These are phyloP conservation scores for Calonectria hawksworthii DNA, from an alignment of 2,329 filamentous ascomycete species.

Conservation along the genomic window DNA sequence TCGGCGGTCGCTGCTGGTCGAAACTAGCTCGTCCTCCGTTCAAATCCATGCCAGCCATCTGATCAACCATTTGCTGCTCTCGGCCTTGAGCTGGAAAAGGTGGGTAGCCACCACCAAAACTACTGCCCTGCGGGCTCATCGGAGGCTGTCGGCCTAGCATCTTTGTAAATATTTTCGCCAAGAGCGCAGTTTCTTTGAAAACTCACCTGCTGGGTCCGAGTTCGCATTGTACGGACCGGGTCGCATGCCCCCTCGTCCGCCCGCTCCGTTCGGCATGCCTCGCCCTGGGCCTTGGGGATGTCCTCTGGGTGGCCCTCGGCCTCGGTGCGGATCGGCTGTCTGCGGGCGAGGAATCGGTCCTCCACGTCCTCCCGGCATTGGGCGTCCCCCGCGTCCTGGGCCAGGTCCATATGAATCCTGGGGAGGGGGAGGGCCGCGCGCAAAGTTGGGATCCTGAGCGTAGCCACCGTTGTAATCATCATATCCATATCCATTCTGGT, in stretches of 20 bases:
- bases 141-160: slow-evolving; percentile 42
- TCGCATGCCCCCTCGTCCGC: slow-evolving; percentile 56
- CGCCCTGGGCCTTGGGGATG: slow-evolving; percentile 45
- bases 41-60: slow-evolving; percentile 54
- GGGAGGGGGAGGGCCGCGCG: slow-evolving; percentile 56
- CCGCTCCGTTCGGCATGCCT: slow-evolving; percentile 45
- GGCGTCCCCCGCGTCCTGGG: slow-evolving; percentile 57
- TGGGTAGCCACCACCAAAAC: slow-evolving; percentile 40
- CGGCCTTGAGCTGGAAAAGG: slow-evolving; percentile 40
- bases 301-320: slow-evolving; percentile 52
- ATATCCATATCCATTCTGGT: slow-evolving; percentile 61
- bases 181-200: not conserved
- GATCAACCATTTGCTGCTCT: slow-evolving; percentile 49
- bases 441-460: slow-evolving; percentile 60
- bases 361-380: slow-evolving; percentile 59
- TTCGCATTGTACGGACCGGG: slow-evolving; percentile 57
- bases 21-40: slow-evolving; percentile 46
- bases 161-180: slow-evolving; percentile 28
- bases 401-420: slow-evolving; percentile 62
- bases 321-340: slow-evolving; percentile 53
- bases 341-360: slow-evolving; percentile 60
- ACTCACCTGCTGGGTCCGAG: slow-evolving; percentile 59
- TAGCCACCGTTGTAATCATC: slow-evolving; percentile 60
- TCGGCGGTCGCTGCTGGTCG: slow-evolving; percentile 44
- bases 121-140: slow-evolving; percentile 46